Evolutionary conservation across 495 filamentous ascomycete genomes (phyloP).

Genomic region (Penicillium mononematosum): DNA sequence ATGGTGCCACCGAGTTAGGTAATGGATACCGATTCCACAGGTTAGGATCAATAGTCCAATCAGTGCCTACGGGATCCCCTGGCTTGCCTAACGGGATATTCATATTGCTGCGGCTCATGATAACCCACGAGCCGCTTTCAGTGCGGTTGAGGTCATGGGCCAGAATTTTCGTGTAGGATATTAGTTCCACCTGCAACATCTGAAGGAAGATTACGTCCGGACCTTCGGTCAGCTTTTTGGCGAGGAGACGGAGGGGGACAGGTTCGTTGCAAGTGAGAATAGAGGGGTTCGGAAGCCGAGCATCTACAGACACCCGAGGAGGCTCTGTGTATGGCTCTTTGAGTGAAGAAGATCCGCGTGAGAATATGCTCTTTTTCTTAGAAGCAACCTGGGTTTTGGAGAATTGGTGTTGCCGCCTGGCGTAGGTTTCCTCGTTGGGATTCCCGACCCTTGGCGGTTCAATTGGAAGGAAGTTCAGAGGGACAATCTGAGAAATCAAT

Average conservation of each 20-base stretch:
- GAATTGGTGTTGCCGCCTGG: conserved; percentile 78
- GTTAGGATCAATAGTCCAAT: conserved; percentile 60
- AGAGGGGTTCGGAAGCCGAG: conserved; percentile 80
- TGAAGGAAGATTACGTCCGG: conserved; percentile 67
- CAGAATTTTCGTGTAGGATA: conserved; percentile 73
- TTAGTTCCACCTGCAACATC: conserved; percentile 74
- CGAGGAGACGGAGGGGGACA: conserved; percentile 75
- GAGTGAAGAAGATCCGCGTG: conserved; percentile 31
- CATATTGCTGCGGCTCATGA: conserved; percentile 67
- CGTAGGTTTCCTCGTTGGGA: conserved; percentile 76
- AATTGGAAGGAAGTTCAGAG: conserved; percentile 85
- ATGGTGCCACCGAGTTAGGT: conserved; percentile 81
- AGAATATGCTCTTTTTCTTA: conserved; percentile 59
- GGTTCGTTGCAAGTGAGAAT: conserved; percentile 87
- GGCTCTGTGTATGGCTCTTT: conserved; percentile 30
- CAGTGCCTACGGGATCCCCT: conserved; percentile 59
- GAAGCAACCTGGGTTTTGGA: conserved; percentile 36
- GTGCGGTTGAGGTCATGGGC: conserved; percentile 68
- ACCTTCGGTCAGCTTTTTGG: conserved; percentile 67
- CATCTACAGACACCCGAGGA: conserved; percentile 65
- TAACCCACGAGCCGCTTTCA: conserved; percentile 66
- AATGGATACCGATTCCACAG: conserved; percentile 69
- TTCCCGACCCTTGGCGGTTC: conserved; percentile 74
- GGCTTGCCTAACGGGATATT: conserved; percentile 58
- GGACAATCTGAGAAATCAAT: conserved; percentile 42